phyloP scores from a whole-genome alignment of 176 grass and related monocot genomes.

The Secale cereale region DNA sequence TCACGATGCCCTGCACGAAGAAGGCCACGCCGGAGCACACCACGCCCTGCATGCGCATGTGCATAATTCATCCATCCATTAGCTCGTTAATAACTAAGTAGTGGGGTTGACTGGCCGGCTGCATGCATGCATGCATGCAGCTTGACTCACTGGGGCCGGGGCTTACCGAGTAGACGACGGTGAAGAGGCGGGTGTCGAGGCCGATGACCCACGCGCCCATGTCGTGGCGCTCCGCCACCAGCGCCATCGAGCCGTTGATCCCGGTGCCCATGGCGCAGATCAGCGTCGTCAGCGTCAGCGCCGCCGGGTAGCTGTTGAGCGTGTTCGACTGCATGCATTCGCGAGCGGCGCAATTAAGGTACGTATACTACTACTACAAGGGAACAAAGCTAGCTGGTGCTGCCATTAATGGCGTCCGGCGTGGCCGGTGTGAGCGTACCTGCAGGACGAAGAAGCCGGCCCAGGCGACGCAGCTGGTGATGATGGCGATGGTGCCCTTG shows the following conservation, averaged over 20 bases:
- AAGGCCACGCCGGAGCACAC: slow-evolving; percentile 89
- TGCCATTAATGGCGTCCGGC: too few relatives aligned
- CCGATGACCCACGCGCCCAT: slow-evolving; percentile 63
- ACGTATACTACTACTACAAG: too few relatives aligned
- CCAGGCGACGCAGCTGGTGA: slow-evolving; percentile 66
- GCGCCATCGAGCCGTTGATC: slow-evolving; percentile 49
- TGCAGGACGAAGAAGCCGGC: slow-evolving; percentile 84
- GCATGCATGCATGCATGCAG: too few relatives aligned
- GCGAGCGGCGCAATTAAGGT: not conserved
- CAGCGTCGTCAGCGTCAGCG: slow-evolving; percentile 65
- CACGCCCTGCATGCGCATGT: slow-evolving; percentile 51
- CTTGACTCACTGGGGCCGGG: too few relatives aligned
- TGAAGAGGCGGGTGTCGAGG: slow-evolving; percentile 85
- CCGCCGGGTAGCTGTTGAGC: slow-evolving; percentile 65
- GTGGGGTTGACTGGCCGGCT: too few relatives aligned
- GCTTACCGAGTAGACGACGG: slow-evolving; percentile 72
- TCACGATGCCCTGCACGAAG: slow-evolving; percentile 83
- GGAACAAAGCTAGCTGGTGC: too few relatives aligned
- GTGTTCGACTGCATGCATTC: slow-evolving; percentile 52
- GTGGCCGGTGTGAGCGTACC: slow-evolving; percentile 8
- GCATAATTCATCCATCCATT: not conserved
- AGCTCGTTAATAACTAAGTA: too few relatives aligned
- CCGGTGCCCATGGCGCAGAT: slow-evolving; percentile 58
- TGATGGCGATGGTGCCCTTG: slow-evolving; percentile 54
- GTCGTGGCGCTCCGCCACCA: slow-evolving; percentile 59